Base-by-base conservation (phyloP, 176 grass and related monocot species). In the Carex cristatella region DNA sequence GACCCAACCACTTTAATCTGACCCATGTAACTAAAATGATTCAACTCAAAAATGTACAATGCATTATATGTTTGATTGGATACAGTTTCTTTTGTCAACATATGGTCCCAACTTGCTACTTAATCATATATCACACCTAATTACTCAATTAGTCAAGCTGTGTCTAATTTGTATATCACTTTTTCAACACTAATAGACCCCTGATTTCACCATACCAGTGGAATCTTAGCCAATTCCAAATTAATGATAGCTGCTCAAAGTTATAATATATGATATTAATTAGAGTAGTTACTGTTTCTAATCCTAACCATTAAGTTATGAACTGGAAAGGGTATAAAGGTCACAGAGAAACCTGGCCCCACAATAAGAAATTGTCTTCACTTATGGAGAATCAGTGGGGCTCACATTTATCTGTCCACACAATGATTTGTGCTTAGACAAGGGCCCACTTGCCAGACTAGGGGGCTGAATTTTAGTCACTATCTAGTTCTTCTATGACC, bases 371-470 rank as follows among this genome's bases (percentile, higher is more conserved):
- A 77, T 14, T 31, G 46, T 31, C 46, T 0, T 54, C 44, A 55
- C 48, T 76, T 76, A 76, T 76, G 10, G 48, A 53, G n/a, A 76
- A 55, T 54, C 72, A 55, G 23, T 77, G 72, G 23, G 46, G 27
- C 46, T 77, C 27, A 54, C 46, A 32, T 23, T 56, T 77, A 15
- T 56, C 49, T 56, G 74, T 78, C 49, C 51, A 78, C 5, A 78
- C 28, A 78, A 57, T 78, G 49, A 57, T 33, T 57, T 78, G 8
- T 48, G 72, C 56, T 61, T 61, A 70, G 28, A 82, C 4, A 49
- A 66, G 66, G 76, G 14, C 74, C 61, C 66, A 85, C 33, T 56
- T 85, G 74, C 83, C 82, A 85, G 46, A 61, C 79, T 35, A 19
- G 65, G 12, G 6, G 46, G 13, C 74, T 78, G 3, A 77, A 55